Percentiles rank a stretch among this genome's conserved stretches.
These are phyloP conservation scores for Xylaria curta DNA, from an alignment of 495 filamentous ascomycete species.

Conservation along the genomic window DNA sequence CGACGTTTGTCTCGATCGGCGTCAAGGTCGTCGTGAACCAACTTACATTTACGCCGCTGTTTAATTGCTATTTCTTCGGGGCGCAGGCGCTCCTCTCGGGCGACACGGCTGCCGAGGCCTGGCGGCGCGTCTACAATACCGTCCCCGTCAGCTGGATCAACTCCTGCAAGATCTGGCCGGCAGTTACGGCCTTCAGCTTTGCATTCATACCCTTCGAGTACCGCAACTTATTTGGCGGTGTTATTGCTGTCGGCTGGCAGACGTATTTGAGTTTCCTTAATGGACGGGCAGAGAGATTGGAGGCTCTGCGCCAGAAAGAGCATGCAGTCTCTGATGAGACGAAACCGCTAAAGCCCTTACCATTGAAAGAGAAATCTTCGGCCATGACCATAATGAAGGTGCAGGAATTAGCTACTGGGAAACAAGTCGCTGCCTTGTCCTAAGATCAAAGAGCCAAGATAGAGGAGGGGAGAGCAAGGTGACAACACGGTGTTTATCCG, in stretches of 20 bases:
- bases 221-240: constrained; percentile 76
- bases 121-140: constrained; percentile 73
- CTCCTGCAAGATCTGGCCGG: constrained; percentile 87
- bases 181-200: constrained; percentile 86
- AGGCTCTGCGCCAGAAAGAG: constrained; percentile 27
- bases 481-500: not conserved
- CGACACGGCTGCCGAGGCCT: constrained; percentile 64
- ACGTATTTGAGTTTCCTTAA: constrained; percentile 87
- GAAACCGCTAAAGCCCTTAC: not conserved
- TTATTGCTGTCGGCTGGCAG: constrained; percentile 88
- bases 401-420: not conserved
- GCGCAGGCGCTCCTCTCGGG: constrained; percentile 72
- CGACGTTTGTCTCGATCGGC: constrained; percentile 69
- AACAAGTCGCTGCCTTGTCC: not conserved
- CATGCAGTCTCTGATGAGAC: not conserved
- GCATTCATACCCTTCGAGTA: constrained; percentile 80
- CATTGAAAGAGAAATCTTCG: not conserved
- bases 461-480: not conserved
- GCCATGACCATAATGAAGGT: not conserved
- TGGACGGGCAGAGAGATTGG: constrained; percentile 67
- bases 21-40: constrained; percentile 86
- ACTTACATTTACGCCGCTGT: constrained; percentile 79
- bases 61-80: constrained; percentile 92
- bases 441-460: not conserved
- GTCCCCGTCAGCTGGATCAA: constrained; percentile 80